phyloP scores from a whole-genome alignment of 176 grass and related monocot species.

The Rhynchospora tenuis region DNA sequence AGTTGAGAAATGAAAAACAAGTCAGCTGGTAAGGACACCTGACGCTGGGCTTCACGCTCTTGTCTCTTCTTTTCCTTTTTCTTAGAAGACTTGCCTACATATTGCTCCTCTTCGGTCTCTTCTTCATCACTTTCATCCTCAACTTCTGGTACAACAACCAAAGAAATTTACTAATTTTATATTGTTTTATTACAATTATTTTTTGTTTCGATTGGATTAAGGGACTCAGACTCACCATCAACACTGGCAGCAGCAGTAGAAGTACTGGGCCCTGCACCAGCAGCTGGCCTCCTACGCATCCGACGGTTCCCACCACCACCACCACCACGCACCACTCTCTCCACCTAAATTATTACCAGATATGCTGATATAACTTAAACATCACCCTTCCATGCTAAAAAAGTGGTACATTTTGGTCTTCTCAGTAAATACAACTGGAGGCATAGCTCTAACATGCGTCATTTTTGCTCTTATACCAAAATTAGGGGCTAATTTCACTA shows the following conservation, averaged over 20 bases:
- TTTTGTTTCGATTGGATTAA: neutral
- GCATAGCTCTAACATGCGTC: too few species aligned
- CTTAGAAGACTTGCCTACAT: conserved; percentile 46
- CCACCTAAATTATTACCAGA: conserved; percentile 30
- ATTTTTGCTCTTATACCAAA: too few species aligned
- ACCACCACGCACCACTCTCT: conserved; percentile 41
- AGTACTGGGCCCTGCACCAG: conserved; percentile 30
- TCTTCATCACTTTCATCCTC: conserved; percentile 37
- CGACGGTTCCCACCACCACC: conserved; percentile 29
- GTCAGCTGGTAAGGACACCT: conserved; percentile 32
- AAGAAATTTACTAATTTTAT: neutral
- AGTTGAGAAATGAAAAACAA: neutral
- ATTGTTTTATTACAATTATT: neutral
- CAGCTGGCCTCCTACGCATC: conserved; percentile 57
- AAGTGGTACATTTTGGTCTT: neutral
- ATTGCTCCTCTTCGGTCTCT: conserved; percentile 28
- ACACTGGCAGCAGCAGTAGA: conserved; percentile 49
- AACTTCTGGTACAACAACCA: conserved; percentile 23
- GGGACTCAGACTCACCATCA: conserved; percentile 41
- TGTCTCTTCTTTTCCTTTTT: conserved; percentile 87
- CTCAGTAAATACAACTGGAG: too few species aligned
- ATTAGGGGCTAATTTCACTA: too few species aligned
- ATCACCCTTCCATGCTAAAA: neutral
- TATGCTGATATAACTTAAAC: neutral
- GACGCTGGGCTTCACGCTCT: conserved; percentile 52